Base-by-base conservation (phyloP, 2,329 filamentous ascomycete species). In the Aureobasidium vineae region DNA sequence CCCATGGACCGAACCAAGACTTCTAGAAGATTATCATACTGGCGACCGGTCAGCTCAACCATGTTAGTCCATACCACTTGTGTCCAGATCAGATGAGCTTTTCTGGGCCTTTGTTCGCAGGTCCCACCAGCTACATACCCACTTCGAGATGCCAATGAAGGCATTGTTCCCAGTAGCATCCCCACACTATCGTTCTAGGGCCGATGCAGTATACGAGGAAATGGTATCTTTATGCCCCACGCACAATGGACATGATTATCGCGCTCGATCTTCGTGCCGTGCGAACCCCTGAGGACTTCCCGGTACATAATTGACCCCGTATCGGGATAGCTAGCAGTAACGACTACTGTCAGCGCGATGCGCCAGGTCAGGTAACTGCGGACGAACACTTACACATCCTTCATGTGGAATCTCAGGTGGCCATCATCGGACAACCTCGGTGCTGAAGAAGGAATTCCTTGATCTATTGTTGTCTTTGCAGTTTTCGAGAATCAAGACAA, bases 1-100 rank as follows among this genome's bases (percentile, higher is more conserved):
- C 38, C 38, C 38, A 41, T 60, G 11, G 56, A 60, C 49, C 41
- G n/a, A 33, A 61, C 57, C n/a, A 59, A 45, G 10, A 38, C 54
- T 59, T 59, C 54, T 45, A 59, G 54, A 59, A 59, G 23, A 45
- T 8, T 16, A 15, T 38, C 33, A 36, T 10, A 36, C 33, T 13
- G 33, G 33, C 33, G 33, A 36, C 10, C 33, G 10, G 33, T 36
- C 53, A 28, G 8, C 21, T 28, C 53, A 15, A 56, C 23, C 23
- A n/a, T 19, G 11, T n/a, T 11, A n/a, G 23, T 31, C 54, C 2
- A 43, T 45, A 43, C 40, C 19, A 40, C 11, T 19, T 3, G 36
- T 43, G 38, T 57, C 54, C 31, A 33, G 7, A 19, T 33, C 16
- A n/a, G 21, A 15, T 21, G 28, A 21, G 19, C n/a, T 36, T 21